phyloP scores from a whole-genome alignment of 345 rosid genomes.

The Orychophragmus violaceus region DNA sequence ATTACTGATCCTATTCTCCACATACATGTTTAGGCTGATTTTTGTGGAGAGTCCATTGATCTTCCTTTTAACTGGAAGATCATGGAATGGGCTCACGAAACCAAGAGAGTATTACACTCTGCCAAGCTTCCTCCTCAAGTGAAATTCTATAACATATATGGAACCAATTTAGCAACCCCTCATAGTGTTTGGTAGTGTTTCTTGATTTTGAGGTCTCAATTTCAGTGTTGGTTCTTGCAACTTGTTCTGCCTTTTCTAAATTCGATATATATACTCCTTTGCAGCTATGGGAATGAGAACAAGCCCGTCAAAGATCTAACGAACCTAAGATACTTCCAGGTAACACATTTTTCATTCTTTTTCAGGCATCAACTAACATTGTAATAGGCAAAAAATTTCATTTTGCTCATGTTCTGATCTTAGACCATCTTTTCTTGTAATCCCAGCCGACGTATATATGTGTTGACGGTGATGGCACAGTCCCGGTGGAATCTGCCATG shows the following conservation, averaged over 20 bases:
- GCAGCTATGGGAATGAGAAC: constrained; percentile 86
- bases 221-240: background rate
- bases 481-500: constrained; percentile 85
- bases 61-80: constrained; percentile 82
- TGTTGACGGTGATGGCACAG: constrained; percentile 95
- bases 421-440: background rate
- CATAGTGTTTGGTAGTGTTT: constrained; percentile 79
- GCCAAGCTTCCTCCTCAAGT: constrained; percentile 82
- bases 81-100: constrained; percentile 82
- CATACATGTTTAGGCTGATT: constrained; percentile 44
- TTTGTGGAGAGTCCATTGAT: constrained; percentile 54
- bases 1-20: background rate
- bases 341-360: constrained; percentile 19
- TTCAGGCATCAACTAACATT: background rate
- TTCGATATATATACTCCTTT: background rate
- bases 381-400: background rate
- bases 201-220: background rate
- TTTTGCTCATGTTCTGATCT: constrained; percentile 7
- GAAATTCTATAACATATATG: constrained; percentile 91
- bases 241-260: background rate
- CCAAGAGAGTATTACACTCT: constrained; percentile 38
- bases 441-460: constrained; percentile 76
- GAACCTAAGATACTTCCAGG: constrained; percentile 59
- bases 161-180: constrained; percentile 76
- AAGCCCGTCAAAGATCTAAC: constrained; percentile 58